These are phyloP conservation scores for Fusarium protoensiforme DNA, from an alignment of 2,329 filamentous ascomycete genomes.

Conservation along the genomic window DNA sequence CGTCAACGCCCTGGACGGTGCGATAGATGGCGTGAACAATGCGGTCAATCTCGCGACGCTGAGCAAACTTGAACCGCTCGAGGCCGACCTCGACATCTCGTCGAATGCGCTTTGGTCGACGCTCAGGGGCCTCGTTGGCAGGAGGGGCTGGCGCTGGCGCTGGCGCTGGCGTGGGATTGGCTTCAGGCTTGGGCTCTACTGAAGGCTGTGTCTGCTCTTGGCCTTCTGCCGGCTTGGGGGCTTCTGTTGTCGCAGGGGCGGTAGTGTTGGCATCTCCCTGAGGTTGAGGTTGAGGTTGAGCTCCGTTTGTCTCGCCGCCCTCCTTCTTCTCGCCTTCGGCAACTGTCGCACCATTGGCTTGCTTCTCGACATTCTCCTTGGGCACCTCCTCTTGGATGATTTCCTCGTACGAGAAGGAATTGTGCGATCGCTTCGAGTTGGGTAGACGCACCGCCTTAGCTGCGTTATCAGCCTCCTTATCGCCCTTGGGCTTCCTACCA, in stretches of 20 bases:
- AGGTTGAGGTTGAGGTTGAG: conserved; percentile 12
- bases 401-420: conserved; percentile 81
- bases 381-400: conserved; percentile 65
- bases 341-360: conserved; percentile 30
- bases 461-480: conserved; percentile 65
- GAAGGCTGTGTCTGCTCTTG: conserved; percentile 33
- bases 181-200: conserved; percentile 39
- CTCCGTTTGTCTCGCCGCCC: conserved; percentile 23
- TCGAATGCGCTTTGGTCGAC: conserved; percentile 66
- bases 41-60: conserved; percentile 79
- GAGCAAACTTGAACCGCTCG: conserved; percentile 78
- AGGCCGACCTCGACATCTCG: conserved; percentile 80
- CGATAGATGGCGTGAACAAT: conserved; percentile 88
- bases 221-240: conserved; percentile 41
- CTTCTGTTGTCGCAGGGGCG: conserved; percentile 24
- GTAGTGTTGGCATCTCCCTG: conserved; percentile 14
- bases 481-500: conserved; percentile 59
- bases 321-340: conserved; percentile 26
- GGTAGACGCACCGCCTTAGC: conserved; percentile 71
- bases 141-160: conserved; percentile 10
- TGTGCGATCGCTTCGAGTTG: conserved; percentile 77
- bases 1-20: conserved; percentile 83
- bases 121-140: conserved; percentile 50
- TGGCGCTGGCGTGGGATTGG: conserved; percentile 4
- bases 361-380: conserved; percentile 38